These are phyloP conservation scores for Verticillium albo-atrum DNA, from an alignment of 2,329 filamentous ascomycete species.

Conservation along the genomic window DNA sequence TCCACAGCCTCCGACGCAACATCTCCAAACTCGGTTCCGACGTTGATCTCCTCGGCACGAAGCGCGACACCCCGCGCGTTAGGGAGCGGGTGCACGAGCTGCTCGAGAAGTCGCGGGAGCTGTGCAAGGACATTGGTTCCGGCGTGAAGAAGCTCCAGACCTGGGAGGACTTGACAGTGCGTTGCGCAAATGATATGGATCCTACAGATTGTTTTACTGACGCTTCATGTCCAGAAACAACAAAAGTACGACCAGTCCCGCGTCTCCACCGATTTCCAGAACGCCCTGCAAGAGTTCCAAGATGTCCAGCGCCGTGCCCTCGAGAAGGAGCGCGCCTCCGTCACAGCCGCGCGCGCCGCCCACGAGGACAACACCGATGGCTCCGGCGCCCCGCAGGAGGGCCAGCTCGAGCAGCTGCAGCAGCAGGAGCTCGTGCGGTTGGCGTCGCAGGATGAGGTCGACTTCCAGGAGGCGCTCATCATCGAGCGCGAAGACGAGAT, in stretches of 20 bases:
- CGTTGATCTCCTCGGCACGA: slow-evolving; percentile 80
- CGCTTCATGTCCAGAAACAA: slow-evolving; percentile 57
- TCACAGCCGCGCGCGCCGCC: slow-evolving; percentile 76
- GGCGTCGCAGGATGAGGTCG: slow-evolving; percentile 88
- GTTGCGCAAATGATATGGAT: slow-evolving; percentile 16
- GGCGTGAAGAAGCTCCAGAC: slow-evolving; percentile 87
- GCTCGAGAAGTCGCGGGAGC: slow-evolving; percentile 78
- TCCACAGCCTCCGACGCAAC: slow-evolving; percentile 85
- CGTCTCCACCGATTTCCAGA: slow-evolving; percentile 87
- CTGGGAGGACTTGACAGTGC: slow-evolving; percentile 79
- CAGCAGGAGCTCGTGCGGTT: slow-evolving; percentile 75
- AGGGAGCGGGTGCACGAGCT: slow-evolving; percentile 86
- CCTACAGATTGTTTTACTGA: slow-evolving; percentile 3
- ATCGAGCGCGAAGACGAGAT: slow-evolving; percentile 97
- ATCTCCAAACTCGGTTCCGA: slow-evolving; percentile 82
- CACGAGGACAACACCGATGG: slow-evolving; percentile 55
- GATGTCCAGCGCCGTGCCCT: slow-evolving; percentile 82
- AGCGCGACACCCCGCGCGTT: slow-evolving; percentile 84
- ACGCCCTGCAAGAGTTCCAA: slow-evolving; percentile 87
- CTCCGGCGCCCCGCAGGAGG: slow-evolving; percentile 16
- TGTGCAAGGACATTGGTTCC: slow-evolving; percentile 89
- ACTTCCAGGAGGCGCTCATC: slow-evolving; percentile 95
- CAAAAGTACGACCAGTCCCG: slow-evolving; percentile 98
- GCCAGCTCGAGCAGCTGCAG: slow-evolving; percentile 49
- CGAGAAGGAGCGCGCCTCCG: slow-evolving; percentile 86